Conservation (phyloP, 2,329 filamentous ascomycete genomes). For the Juglanconis sp. region DNA sequence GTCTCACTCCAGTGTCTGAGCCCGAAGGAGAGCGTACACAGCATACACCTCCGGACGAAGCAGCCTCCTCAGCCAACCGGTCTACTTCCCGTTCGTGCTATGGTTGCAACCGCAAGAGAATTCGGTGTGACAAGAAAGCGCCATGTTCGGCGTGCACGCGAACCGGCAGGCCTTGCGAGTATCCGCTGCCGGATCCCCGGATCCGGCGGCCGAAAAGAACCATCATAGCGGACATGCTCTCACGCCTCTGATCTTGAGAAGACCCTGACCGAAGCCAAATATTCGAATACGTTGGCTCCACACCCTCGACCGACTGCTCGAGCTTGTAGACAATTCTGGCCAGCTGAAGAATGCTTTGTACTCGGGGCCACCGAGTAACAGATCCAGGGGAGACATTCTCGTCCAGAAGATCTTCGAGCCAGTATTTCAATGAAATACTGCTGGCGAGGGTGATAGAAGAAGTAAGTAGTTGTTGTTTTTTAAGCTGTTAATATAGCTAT, state of each 20-base stretch:
- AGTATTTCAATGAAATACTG: conserved; percentile 36
- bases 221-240: conserved; percentile 32
- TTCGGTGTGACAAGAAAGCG: conserved; percentile 30
- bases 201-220: conserved; percentile 24
- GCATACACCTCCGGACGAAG: neutral
- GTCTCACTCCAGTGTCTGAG: neutral
- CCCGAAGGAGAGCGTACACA: neutral
- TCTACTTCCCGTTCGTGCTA: conserved; percentile 26
- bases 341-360: neutral
- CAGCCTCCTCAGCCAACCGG: neutral
- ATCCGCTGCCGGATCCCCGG: conserved; percentile 25
- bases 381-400: conserved; percentile 24
- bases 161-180: conserved; percentile 28
- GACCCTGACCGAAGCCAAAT: conserved; percentile 21
- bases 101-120: conserved; percentile 30
- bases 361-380: neutral
- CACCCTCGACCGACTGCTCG: neutral
- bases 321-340: neutral
- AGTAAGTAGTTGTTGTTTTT: conserved; percentile 18
- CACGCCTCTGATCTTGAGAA: conserved; percentile 33
- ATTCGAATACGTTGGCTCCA: conserved; percentile 8
- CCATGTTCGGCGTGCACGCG: conserved; percentile 26
- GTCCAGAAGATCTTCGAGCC: conserved; percentile 29
- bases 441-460: conserved; percentile 33
- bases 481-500: too few relatives aligned